phyloP scores from a whole-genome alignment of 257 asterid species.

The Rauvolfia tetraphylla region DNA sequence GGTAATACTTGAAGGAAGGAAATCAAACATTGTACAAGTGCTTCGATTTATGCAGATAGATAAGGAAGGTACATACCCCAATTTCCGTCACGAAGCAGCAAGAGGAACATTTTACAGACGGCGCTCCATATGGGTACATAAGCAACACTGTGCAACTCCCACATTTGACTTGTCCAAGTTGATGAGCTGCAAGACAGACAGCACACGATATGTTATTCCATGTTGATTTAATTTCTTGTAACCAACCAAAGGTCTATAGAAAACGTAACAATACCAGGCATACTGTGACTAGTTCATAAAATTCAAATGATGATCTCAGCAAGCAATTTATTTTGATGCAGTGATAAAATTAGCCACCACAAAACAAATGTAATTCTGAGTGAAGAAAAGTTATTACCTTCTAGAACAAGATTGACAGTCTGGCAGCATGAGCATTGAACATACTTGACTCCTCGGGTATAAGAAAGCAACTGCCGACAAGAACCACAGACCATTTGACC shows the following conservation, averaged over 20 bases:
- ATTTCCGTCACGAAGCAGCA: conserved; percentile 71
- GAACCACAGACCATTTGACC: conserved; percentile 91
- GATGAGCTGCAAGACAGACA: conserved; percentile 51
- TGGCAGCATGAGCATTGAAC: conserved; percentile 81
- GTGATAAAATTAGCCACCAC: neutral
- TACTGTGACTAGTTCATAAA: neutral
- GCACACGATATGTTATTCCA: neutral
- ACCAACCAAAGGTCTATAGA: neutral
- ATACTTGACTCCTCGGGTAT: conserved; percentile 75
- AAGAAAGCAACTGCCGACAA: conserved; percentile 66
- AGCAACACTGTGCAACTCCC: conserved; percentile 72
- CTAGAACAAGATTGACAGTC: conserved; percentile 72
- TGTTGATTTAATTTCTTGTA: neutral
- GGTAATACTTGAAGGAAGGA: neutral
- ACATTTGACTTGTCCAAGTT: conserved; percentile 85
- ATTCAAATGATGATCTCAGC: neutral
- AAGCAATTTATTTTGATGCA: neutral
- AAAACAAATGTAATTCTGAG: neutral
- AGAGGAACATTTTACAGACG: conserved; percentile 70
- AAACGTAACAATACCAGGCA: neutral
- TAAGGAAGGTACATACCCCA: conserved; percentile 50
- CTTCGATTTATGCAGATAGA: neutral
- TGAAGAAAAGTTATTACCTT: conserved; percentile 47
- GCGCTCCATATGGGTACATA: conserved; percentile 79
- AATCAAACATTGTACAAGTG: neutral